Evolutionary conservation across 345 rosid species (phyloP).

Genomic region (Atalantia buxifolia): DNA sequence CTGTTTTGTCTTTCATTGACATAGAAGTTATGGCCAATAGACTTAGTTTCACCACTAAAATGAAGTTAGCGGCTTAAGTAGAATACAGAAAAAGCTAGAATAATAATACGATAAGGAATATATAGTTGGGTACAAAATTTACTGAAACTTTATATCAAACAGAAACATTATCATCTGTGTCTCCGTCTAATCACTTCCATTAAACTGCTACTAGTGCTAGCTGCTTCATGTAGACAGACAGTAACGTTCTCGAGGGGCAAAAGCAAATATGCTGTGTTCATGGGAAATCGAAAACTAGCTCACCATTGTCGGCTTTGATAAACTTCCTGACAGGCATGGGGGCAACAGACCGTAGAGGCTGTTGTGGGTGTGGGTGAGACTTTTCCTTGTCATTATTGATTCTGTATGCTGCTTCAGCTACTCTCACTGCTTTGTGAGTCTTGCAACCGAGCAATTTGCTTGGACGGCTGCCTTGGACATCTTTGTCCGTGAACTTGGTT

Average conservation of each 20-base stretch:
- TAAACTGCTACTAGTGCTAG: not conserved
- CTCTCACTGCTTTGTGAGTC: slow-evolving; percentile 42
- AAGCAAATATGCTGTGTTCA: not conserved
- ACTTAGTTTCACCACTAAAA: not conserved
- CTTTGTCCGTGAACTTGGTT: slow-evolving; percentile 13
- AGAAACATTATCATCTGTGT: not conserved
- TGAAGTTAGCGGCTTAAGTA: not conserved
- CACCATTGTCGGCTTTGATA: slow-evolving; percentile 21
- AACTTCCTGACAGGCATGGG: slow-evolving; percentile 22
- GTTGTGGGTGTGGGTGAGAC: slow-evolving; percentile 13
- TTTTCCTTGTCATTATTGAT: slow-evolving; percentile 23
- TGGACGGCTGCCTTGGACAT: slow-evolving; percentile 15
- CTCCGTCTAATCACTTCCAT: not conserved
- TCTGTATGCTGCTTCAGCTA: slow-evolving; percentile 43
- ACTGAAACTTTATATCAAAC: slow-evolving; percentile 6
- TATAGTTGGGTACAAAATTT: not conserved
- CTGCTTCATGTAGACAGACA: slow-evolving; percentile 1
- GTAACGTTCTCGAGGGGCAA: not conserved
- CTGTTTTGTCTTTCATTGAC: slow-evolving; percentile 29
- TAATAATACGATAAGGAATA: not conserved
- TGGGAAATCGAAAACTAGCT: slow-evolving; percentile 26
- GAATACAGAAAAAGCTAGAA: not conserved
- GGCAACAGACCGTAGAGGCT: slow-evolving; percentile 18
- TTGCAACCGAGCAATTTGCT: slow-evolving; percentile 44
- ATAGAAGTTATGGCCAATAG: not conserved